phyloP scores from a whole-genome alignment of 75 land plant species.

The Selaginella tamariscina region DNA sequence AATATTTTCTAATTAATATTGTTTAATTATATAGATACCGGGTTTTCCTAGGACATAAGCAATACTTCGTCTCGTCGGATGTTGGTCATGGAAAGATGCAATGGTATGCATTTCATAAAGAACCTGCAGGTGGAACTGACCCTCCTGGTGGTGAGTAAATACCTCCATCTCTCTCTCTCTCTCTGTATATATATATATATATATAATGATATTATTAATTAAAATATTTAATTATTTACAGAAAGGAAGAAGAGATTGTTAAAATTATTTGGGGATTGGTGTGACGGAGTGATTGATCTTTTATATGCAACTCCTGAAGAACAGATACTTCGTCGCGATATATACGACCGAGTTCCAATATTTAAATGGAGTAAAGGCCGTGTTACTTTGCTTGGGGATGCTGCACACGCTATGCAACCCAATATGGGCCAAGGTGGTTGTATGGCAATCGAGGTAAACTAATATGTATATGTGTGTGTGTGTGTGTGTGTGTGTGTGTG shows the following conservation, averaged over 20 bases:
- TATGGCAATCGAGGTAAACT: slow-evolving; percentile 98
- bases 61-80: slow-evolving; percentile 94
- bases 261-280: slow-evolving; percentile 67
- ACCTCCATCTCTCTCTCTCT: neutral
- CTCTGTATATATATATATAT: too few species aligned
- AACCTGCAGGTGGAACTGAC: slow-evolving; percentile 77
- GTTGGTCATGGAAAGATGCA: slow-evolving; percentile 95
- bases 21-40: slow-evolving; percentile 55
- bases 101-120: slow-evolving; percentile 95
- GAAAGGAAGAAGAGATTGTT: slow-evolving; percentile 66
- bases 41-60: slow-evolving; percentile 81
- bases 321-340: slow-evolving; percentile 73
- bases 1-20: neutral
- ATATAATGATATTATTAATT: neutral
- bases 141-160: slow-evolving; percentile 36
- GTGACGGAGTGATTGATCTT: slow-evolving; percentile 75
- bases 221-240: slow-evolving; percentile 14
- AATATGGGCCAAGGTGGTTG: slow-evolving; percentile 97
- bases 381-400: slow-evolving; percentile 81
- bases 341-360: slow-evolving; percentile 68
- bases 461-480: too few species aligned
- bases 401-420: slow-evolving; percentile 95
- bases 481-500: too few species aligned
- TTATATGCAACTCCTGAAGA: slow-evolving; percentile 73
- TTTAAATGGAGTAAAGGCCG: slow-evolving; percentile 72